Base-by-base conservation (phyloP, 2,329 filamentous ascomycete genomes). In the Bipolaris zeicola region DNA sequence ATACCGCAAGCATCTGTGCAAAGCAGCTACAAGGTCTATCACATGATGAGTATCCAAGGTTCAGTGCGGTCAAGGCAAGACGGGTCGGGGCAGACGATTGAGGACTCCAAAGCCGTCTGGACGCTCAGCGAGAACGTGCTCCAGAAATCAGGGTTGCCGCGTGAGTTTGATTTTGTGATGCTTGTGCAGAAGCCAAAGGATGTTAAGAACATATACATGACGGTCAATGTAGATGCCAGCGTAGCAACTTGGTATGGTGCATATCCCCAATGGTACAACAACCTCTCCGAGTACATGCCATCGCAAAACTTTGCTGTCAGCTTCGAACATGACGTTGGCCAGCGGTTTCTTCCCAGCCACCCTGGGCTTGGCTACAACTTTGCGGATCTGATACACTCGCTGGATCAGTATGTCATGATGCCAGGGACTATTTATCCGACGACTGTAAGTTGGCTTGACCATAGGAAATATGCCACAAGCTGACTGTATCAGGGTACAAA, bases 81-180 rank as follows among this genome's bases (percentile, higher is more conserved):
- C 43, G 76, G 74, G 13, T 66, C 61, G 4, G 62, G 73, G 7
- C 78, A 74, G 49, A 77, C 79, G 48, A 65, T 78, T 3, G 77
- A 80, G 45, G 77, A 79, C 42, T 79, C 74, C 2, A 77, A 79
- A 58, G 72, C 82, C 7, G 76, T 82, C 13, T 83, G 80, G 81
- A 81, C 81, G 4, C 70, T 83, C 1, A 79, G 81, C 51, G 81
- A 83, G 50, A 83, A 83, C 53, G 59, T 64, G 36, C 67, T 82
- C 7, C 80, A 83, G 60, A 74, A 77, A 22, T 80, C 79, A 4
- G 81, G 81, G 2, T 65, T 83, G 4, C 81, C 81, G 8, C 75
- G 81, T 7, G 81, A 83, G 54, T 82, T 83, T 47, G 82, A 81
- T 2, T 82, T 83, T 61, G 80, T 81, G 14, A 76, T 83, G 70